Evolutionary conservation across 106 monocot genomes (phyloP).

Genomic region (Triglochin maritima): DNA sequence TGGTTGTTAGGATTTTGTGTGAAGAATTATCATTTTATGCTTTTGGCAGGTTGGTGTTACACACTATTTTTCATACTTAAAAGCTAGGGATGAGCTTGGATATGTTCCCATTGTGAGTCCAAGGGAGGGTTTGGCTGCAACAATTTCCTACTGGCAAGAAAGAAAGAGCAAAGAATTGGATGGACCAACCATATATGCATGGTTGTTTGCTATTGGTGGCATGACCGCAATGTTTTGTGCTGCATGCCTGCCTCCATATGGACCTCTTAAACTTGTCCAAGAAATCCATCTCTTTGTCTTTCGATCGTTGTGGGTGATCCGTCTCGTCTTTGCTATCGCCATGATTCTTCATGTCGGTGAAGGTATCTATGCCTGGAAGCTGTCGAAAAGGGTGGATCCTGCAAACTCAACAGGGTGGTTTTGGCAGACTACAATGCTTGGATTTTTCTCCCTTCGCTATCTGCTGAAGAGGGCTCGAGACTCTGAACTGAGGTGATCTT

Average conservation of each 20-base stretch:
- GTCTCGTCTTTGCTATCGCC: conserved; percentile 37
- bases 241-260: conserved; percentile 55
- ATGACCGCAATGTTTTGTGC: conserved; percentile 47
- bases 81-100: conserved; percentile 81
- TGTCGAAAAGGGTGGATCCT: conserved; percentile 62
- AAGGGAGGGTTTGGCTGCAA: conserved; percentile 54
- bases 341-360: conserved; percentile 48
- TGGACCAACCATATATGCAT: conserved; percentile 54
- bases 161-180: conserved; percentile 62
- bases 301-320: conserved; percentile 30
- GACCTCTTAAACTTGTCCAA: conserved; percentile 34
- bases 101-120: conserved; percentile 76
- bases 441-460: conserved; percentile 53
- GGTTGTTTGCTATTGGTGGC: conserved; percentile 37
- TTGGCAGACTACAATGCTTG: conserved; percentile 72
- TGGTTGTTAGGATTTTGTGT: too few relatives aligned
- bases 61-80: conserved; percentile 82
- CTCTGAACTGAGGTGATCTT: conserved; percentile 5
- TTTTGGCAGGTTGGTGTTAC: conserved; percentile 79
- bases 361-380: conserved; percentile 63
- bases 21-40: not conserved
- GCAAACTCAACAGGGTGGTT: conserved; percentile 73
- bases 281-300: conserved; percentile 37
- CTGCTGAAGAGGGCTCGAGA: conserved; percentile 51
- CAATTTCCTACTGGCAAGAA: conserved; percentile 76